A percentile compares a stretch with the other conserved stretches of the same genome.
Conservation (phyloP, 805 yeast genomes). For the Saturnispora halmiae region DNA sequence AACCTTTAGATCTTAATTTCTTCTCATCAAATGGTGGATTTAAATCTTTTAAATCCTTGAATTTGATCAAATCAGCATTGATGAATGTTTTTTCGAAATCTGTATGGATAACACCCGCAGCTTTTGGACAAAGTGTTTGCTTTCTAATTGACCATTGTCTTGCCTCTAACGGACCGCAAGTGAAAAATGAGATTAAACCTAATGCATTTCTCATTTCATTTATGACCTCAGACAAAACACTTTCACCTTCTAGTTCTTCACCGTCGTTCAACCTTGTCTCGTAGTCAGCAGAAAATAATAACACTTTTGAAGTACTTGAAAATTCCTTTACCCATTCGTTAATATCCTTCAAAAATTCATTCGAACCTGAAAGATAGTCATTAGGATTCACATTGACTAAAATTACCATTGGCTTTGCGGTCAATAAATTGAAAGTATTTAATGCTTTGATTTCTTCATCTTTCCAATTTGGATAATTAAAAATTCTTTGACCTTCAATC, state of each 20-base stretch:
- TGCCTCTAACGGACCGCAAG: slow-evolving; percentile 93
- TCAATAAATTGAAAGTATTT: slow-evolving; percentile 76
- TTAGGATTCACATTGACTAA: slow-evolving; percentile 82
- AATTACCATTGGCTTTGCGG: slow-evolving; percentile 94
- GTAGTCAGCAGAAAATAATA: slow-evolving; percentile 28
- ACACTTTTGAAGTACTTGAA: slow-evolving; percentile 62
- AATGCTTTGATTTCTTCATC: slow-evolving; percentile 85
- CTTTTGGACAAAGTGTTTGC: slow-evolving; percentile 94
- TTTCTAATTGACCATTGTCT: slow-evolving; percentile 96
- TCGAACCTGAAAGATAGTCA: slow-evolving; percentile 81
- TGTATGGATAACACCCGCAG: slow-evolving; percentile 96
- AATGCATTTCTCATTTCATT: slow-evolving; percentile 79
- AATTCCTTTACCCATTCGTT: slow-evolving; percentile 82
- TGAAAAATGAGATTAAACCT: slow-evolving; percentile 86
- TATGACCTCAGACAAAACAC: slow-evolving; percentile 82
- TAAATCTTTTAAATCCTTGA: slow-evolving; percentile 61
- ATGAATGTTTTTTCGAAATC: slow-evolving; percentile 93
- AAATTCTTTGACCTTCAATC: slow-evolving; percentile 80
- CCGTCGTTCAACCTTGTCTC: slow-evolving; percentile 22
- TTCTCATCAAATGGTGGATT: slow-evolving; percentile 62
- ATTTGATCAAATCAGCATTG: slow-evolving; percentile 87
- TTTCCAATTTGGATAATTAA: slow-evolving; percentile 73
- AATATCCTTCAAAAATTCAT: slow-evolving; percentile 73
- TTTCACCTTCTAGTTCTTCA: slow-evolving; percentile 25
- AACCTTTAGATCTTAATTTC: slow-evolving; percentile 79